Conservation (phyloP, 805 yeast species). For the Blastobotrys americana region DNA sequence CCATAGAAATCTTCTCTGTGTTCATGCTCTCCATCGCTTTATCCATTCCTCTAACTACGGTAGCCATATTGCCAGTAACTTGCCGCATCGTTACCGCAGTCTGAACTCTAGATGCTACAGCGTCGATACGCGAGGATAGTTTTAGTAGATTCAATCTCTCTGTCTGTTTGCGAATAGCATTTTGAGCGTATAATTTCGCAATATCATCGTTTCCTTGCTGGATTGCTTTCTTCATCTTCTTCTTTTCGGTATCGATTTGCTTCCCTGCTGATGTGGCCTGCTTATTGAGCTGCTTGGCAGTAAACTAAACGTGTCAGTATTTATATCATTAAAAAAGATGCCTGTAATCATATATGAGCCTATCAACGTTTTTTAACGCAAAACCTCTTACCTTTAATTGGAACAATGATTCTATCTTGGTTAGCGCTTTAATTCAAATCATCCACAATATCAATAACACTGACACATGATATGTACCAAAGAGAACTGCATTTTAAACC, state of each 20-base stretch:
- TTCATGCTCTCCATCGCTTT: constrained; percentile 94
- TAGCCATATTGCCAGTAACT: constrained; percentile 89
- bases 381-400: constrained; percentile 43
- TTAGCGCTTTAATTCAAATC: constrained; percentile 3
- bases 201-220: constrained; percentile 82
- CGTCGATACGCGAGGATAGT: constrained; percentile 84
- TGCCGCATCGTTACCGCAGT: constrained; percentile 97
- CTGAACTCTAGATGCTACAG: constrained; percentile 92
- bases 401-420: constrained; percentile 48
- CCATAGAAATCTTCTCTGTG: constrained; percentile 80
- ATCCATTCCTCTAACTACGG: constrained; percentile 93
- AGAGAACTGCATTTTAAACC: neutral
- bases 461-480: constrained; percentile 9
- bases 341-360: too few relatives aligned
- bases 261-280: constrained; percentile 88
- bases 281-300: constrained; percentile 85
- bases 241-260: constrained; percentile 81
- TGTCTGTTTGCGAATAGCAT: constrained; percentile 85
- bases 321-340: too few relatives aligned
- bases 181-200: constrained; percentile 90
- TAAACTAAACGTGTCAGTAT: constrained; percentile 62
- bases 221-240: constrained; percentile 79
- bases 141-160: constrained; percentile 77
- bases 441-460: constrained; percentile 6
- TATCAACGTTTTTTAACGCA: neutral